phyloP scores from a whole-genome alignment of 225 moss, liverwort and hornwort species.

The Climacium dendroides region DNA sequence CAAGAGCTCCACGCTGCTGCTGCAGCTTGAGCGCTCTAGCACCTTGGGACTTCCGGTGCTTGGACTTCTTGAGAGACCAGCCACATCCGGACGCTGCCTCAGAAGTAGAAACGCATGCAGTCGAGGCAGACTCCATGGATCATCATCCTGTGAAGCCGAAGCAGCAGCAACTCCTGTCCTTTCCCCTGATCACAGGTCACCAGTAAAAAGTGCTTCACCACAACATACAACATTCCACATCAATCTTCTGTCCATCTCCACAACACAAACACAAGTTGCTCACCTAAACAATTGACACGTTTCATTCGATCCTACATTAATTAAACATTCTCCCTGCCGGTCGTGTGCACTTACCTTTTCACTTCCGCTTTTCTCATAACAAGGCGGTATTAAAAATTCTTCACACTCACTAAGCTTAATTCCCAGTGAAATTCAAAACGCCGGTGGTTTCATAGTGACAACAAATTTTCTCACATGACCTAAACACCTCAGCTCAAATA shows the following conservation, averaged over 20 bases:
- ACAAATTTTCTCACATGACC: not conserved
- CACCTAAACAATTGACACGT: not conserved
- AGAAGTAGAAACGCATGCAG: constrained; percentile 5
- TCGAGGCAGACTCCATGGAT: constrained; percentile 28
- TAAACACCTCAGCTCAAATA: constrained; percentile 1
- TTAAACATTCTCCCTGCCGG: not conserved
- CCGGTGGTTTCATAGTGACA: not conserved
- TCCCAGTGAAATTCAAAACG: no score
- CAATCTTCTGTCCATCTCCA: not conserved
- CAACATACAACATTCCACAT: not conserved
- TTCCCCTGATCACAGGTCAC: not conserved
- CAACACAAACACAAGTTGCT: not conserved
- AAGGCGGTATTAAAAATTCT: not conserved
- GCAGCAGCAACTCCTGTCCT: not conserved
- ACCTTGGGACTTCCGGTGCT: constrained; percentile 59
- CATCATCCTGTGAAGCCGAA: constrained; percentile 17
- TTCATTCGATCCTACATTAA: not conserved
- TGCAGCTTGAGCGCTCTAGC: constrained; percentile 50
- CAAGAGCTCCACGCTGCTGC: constrained; percentile 9
- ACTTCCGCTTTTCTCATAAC: not conserved
- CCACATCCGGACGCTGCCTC: constrained; percentile 14
- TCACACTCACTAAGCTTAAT: not conserved
- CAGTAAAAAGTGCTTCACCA: not conserved
- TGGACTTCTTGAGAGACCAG: constrained; percentile 76
- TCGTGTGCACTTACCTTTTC: not conserved